These are phyloP conservation scores for Triticum aestivum DNA, from an alignment of 176 grass and related monocot genomes.

Conservation along the genomic window IWGSC_CS_RefSeq_v2.1 NC_057798.1:444574615-444575114, in stretches of 20 bases:
- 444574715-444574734: constrained; percentile 34
- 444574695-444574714: constrained; percentile 38
- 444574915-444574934: too few relatives aligned
- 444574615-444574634: constrained; percentile 65
- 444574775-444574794: constrained; percentile 11
- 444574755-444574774: background rate
- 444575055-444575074: constrained; percentile 47
- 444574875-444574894: too few relatives aligned
- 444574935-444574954: too few relatives aligned
- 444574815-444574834: too few relatives aligned
- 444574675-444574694: constrained; percentile 48
- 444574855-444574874: too few relatives aligned
- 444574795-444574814: background rate
- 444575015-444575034: constrained; percentile 17
- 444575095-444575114: constrained; percentile 42
- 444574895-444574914: too few relatives aligned
- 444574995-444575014: constrained; percentile 1
- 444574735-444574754: constrained; percentile 44
- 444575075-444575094: constrained; percentile 31
- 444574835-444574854: too few relatives aligned
- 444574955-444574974: too few relatives aligned
- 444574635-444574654: constrained; percentile 66
- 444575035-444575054: constrained; percentile 54
- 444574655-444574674: constrained; percentile 52
- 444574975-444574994: too few relatives aligned